Base-by-base conservation (phyloP, 2,329 filamentous ascomycete genomes). In the Fusarium sororula region DNA sequence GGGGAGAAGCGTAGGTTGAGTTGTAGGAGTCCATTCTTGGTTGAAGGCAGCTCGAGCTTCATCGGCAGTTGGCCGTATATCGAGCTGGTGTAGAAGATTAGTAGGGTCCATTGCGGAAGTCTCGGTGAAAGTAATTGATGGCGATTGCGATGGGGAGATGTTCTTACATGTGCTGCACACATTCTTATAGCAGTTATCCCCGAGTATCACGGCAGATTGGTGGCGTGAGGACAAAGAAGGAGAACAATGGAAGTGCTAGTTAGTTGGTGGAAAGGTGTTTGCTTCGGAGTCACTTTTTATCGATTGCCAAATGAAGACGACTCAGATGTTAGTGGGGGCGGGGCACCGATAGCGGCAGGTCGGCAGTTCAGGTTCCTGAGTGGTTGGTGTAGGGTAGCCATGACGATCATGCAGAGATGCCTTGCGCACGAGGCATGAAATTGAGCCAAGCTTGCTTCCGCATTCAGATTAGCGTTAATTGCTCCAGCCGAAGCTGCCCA, bases 1-100 rank as follows among this genome's bases (percentile, higher is more conserved):
- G 5, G 95, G 94, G 14, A 98, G 89, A 71, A 97, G 89, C 78
- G 96, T 98, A 20, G 92, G 82, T 24, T 75, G 73, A 41, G 70
- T 77, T 22, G 69, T 41, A 8, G 70, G 35, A n/a, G 75, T 70
- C 75, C 77, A 79, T 55, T 66, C 67, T 65, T 78, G 73, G 54
- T 73, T 74, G 64, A 70, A 72, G 55, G 77, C 77, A 63, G 77
- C 70, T 65, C 77, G 77, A 72, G 77, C 77, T 70, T 79, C 77
- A 63, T 75, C 74, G 63, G 70, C 73, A 17, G 75, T 76, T 60
- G 77, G 77, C 75, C 77, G 69, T 66, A 79, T 77, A 47, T 79
- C 77, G 38, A 79, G 73, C 77, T 79, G 71, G 41, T 51, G 58
- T 22, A 47, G 39, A 30, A 61, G 39, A 20, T 70, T 54, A 70